Evolutionary conservation across 2,329 filamentous ascomycete genomes (phyloP), one percentile per base, ranked within the genome.

Genomic region (Diplodia sapinea): DNA sequence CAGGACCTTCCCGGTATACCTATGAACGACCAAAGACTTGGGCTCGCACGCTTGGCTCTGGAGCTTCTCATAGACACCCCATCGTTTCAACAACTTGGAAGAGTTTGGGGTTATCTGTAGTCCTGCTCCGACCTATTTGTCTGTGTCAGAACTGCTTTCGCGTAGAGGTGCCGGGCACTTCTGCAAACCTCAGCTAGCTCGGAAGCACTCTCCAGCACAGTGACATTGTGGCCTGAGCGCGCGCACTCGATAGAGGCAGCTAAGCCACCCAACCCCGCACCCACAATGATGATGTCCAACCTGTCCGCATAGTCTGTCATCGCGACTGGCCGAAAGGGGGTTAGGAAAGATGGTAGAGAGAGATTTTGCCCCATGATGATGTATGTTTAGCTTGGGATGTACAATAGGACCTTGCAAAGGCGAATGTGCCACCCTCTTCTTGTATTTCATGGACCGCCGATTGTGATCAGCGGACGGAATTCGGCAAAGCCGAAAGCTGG

Each of bases 51-150:
- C 78, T 63, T 75, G 71, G 15, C 70, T 70, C 26, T 72, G 72
- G 55, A 88, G 74, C 1, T 71, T 72, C 4, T 82, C 78, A 23
- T 82, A 79, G 1, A 89, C 76, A 5, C 80, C 80, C 81, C 85
- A 87, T 70, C 79, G 74, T 31, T 82, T 80, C 4, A 89, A 76
- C 7, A 87, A 77, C 9, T 81, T 79, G 2, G 84, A 82, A 0
- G 81, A 78, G 65, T 79, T 79, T 17, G 77, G 77, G 12, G 76
- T 77, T 29, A 78, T 69, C 67, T 78, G 76, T 31, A 78, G 71
- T 11, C 77, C 77, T 15, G 76, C 76, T 20, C 77, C 77, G 65
- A 78, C 70, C 76, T 78, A 47, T 15, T 6, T 17, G 29, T 11
- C 29, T 23, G 2, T 17, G 17, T 63, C 26, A 62, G 68, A 49